Evolutionary conservation across 345 rosid genomes (phyloP).

Genomic region (Erodium maritimum): DNA sequence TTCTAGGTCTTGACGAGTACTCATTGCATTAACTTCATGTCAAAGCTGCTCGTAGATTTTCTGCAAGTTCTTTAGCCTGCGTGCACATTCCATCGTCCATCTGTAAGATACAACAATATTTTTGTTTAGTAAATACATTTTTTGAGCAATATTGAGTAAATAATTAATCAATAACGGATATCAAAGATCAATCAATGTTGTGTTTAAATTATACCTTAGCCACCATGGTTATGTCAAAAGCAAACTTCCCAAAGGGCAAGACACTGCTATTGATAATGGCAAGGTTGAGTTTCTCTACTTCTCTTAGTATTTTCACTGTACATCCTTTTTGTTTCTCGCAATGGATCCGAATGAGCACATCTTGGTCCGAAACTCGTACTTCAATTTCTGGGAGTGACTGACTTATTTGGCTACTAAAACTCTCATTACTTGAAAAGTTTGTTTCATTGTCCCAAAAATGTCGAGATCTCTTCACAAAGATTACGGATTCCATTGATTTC

Average conservation of each 20-base stretch:
- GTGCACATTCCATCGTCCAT: conserved; percentile 28
- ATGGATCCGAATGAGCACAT: conserved; percentile 54
- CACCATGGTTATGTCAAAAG: conserved; percentile 48
- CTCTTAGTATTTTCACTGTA: conserved; percentile 25
- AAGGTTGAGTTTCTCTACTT: conserved; percentile 41
- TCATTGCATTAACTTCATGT: conserved; percentile 23
- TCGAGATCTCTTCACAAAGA: conserved; percentile 41
- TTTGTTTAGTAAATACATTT: too few relatives aligned
- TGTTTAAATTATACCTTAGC: conserved; percentile 59
- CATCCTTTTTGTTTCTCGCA: conserved; percentile 42
- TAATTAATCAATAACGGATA: too few relatives aligned
- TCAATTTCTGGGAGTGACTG: conserved; percentile 51
- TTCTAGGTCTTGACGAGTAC: too few relatives aligned
- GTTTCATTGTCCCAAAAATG: conserved; percentile 26
- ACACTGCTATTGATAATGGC: conserved; percentile 27
- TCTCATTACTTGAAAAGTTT: conserved; percentile 23
- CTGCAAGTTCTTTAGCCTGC: conserved; percentile 33
- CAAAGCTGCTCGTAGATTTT: conserved; percentile 31
- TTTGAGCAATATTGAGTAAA: too few relatives aligned
- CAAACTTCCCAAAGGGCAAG: conserved; percentile 51
- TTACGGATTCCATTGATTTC: conserved; percentile 29
- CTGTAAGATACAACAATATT: conserved; percentile 17
- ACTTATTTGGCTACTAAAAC: conserved; percentile 11
- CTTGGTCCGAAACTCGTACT: conserved; percentile 39
- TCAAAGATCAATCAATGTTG: too few relatives aligned